These are phyloP conservation scores for Xylaria arbuscula DNA, from an alignment of 2,329 filamentous ascomycete species.

Conservation along the genomic window DNA sequence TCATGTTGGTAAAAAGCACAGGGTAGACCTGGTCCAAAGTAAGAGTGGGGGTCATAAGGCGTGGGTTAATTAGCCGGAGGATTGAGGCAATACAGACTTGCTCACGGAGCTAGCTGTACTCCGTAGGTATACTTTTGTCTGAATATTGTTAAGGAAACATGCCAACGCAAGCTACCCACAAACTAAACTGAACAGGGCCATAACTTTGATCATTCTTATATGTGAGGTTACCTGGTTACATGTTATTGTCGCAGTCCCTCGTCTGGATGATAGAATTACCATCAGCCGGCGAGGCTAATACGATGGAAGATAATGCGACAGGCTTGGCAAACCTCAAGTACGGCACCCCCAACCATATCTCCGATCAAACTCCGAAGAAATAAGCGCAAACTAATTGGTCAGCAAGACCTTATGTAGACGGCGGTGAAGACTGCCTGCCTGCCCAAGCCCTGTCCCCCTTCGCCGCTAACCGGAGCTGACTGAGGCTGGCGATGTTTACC, in stretches of 20 bases:
- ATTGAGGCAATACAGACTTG: neutral
- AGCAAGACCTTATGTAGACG: neutral
- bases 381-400: conserved; percentile 19
- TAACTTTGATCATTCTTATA: too few relatives aligned
- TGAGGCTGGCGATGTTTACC: conserved; percentile 2
- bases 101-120: neutral
- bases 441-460: neutral
- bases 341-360: conserved; percentile 11
- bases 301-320: too few relatives aligned
- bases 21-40: neutral
- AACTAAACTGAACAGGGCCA: too few relatives aligned
- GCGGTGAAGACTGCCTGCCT: neutral
- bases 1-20: too few relatives aligned
- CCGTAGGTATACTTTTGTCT: too few relatives aligned
- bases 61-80: conserved; percentile 3
- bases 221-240: too few relatives aligned
- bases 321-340: too few relatives aligned
- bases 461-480: conserved; percentile 33
- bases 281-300: too few relatives aligned
- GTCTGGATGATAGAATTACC: too few relatives aligned
- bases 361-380: conserved; percentile 35
- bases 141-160: too few relatives aligned
- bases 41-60: neutral
- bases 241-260: too few relatives aligned
- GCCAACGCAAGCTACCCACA: too few relatives aligned